Base-by-base conservation (phyloP, 164 flowering plant genomes). In the Nymphaea thermarum region DNA sequence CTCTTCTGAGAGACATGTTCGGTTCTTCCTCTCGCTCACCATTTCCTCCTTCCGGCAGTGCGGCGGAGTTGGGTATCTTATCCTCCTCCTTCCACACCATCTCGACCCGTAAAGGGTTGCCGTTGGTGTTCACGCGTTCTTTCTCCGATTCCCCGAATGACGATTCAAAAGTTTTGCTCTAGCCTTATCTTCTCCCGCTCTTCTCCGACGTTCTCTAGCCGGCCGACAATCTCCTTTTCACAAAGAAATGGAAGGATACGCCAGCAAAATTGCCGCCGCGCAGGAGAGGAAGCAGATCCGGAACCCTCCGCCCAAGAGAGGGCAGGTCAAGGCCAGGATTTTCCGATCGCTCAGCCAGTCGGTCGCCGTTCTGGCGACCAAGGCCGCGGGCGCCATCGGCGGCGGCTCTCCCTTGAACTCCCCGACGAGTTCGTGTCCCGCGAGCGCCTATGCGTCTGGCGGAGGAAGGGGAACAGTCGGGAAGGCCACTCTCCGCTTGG, bases 101-200 rank as follows among this genome's bases (percentile, higher is more conserved):
- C 7, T 51, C 55, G 55, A 51, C 12, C 55, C 55, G 12, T 51
- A 3, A 3, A 14, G 55, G 55, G 12, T 51, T 51, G 12, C 12
- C 12, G 55, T 2, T 51, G 12, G 55, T 8, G 7, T 51, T 51
- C 12, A 51, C 55, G 55, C 55, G 55, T 66, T 65, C 68, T 0
- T 69, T 70, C 10, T 60, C 68, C 42, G 62, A 68, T 44, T 18
- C 77, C 67, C 61, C 76, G 17, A 59, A 62, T 18, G n/a, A 66
- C 42, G 62, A 6, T 45, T 43, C 62, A 4, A 59, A 62, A 15
- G 70, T n/a, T n/a, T n/a, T n/a, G n/a, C n/a, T n/a, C n/a, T n/a
- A n/a, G n/a, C 55, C 55, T 14, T 51, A 8, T 51, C 55, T 8
- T 45, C 51, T 45, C 36, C 36, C 36, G 1, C 36, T 25, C 36